These are phyloP conservation scores for Kurtzmaniella natalensis DNA, from an alignment of 1,139 yeast genomes.

Conservation along the genomic window DNA sequence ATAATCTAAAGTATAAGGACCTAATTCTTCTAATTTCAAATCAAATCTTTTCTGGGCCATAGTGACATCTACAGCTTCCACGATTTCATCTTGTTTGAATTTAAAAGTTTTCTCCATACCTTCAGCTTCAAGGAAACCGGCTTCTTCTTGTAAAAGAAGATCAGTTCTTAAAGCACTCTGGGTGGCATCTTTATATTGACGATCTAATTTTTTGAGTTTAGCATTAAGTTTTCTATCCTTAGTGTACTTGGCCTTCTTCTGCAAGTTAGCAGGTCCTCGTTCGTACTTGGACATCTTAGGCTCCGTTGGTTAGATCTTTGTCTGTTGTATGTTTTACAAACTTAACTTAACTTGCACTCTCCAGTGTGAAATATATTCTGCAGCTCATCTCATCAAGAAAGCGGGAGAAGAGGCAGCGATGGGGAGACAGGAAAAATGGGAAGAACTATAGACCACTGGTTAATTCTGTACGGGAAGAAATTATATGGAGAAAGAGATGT, in stretches of 20 bases:
- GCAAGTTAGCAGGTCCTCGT: constrained; percentile 16
- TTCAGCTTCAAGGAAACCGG: constrained; percentile 87
- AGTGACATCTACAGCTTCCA: constrained; percentile 69
- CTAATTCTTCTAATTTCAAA: constrained; percentile 69
- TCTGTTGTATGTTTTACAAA: too few relatives aligned
- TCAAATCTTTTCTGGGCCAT: constrained; percentile 77
- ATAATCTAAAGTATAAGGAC: constrained; percentile 82
- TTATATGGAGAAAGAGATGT: too few relatives aligned
- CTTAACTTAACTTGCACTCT: too few relatives aligned
- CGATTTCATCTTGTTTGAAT: constrained; percentile 77
- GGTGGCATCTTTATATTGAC: constrained; percentile 73
- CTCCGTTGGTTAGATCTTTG: background rate
- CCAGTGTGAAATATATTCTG: background rate
- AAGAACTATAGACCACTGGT: too few relatives aligned
- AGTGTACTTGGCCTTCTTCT: constrained; percentile 22
- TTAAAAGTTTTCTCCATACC: constrained; percentile 89
- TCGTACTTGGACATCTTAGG: constrained; percentile 16
- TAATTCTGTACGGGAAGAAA: too few relatives aligned
- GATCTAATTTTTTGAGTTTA: constrained; percentile 62
- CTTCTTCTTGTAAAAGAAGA: constrained; percentile 74
- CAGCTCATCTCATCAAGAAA: background rate
- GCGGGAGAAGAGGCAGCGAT: background rate
- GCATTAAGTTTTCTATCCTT: constrained; percentile 64
- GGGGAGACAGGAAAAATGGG: too few relatives aligned
- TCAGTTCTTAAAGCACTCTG: constrained; percentile 84